Conservation (phyloP, 1,139 yeast species). For the Diutina sp. region DNA sequence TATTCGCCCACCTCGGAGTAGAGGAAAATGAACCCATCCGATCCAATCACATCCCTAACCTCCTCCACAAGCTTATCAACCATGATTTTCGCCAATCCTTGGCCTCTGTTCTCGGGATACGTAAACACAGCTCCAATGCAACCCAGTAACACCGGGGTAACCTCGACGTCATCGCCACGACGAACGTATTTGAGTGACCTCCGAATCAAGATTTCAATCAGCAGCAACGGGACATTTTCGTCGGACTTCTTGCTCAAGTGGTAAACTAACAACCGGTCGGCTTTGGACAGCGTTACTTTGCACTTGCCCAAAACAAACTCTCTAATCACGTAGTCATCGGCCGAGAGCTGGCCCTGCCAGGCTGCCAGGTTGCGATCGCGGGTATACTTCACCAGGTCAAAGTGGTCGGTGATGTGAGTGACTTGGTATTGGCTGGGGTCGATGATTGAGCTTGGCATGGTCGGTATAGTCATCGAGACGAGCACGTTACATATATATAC, state of each 20-base stretch:
- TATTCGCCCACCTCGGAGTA: slow-evolving; percentile 69
- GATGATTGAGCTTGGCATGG: neutral
- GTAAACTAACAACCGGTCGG: slow-evolving; percentile 18
- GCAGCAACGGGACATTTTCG: slow-evolving; percentile 14
- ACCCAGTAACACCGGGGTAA: slow-evolving; percentile 24
- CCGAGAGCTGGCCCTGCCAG: slow-evolving; percentile 41
- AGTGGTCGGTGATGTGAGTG: slow-evolving; percentile 12
- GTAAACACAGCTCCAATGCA: slow-evolving; percentile 52
- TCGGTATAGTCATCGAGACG: neutral
- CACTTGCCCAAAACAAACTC: slow-evolving; percentile 31
- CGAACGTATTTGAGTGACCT: slow-evolving; percentile 7
- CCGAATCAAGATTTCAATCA: slow-evolving; percentile 26
- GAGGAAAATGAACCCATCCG: slow-evolving; percentile 34
- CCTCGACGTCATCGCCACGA: slow-evolving; percentile 7
- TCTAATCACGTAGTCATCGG: slow-evolving; percentile 37
- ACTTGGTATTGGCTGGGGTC: slow-evolving; percentile 5
- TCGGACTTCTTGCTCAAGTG: slow-evolving; percentile 14
- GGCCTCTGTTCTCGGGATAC: slow-evolving; percentile 40
- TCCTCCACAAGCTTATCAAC: slow-evolving; percentile 32
- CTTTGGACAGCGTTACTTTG: slow-evolving; percentile 12
- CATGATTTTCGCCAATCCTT: slow-evolving; percentile 55
- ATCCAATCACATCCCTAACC: slow-evolving; percentile 12
- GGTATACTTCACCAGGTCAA: slow-evolving; percentile 34
- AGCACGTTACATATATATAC: neutral
- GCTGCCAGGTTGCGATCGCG: slow-evolving; percentile 29